A percentile compares a stretch with the other conserved stretches of the same genome.
phyloP scores from a whole-genome alignment of 2,329 filamentous ascomycete genomes.

The Scleromitrula shiraiana region DNA sequence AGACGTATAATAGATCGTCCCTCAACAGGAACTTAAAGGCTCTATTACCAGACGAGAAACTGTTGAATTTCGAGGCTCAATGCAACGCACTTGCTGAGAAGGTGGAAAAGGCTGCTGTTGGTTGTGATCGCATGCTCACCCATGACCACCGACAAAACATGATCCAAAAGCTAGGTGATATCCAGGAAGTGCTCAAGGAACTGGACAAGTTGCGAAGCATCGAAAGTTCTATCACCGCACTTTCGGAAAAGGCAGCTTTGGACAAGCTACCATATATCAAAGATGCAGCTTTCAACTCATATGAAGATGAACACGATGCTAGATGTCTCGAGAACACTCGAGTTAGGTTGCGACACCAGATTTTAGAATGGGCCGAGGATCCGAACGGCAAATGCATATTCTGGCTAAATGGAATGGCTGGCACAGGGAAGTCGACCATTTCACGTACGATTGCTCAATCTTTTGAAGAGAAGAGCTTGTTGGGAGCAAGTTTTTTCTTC shows the following conservation, averaged over 20 bases:
- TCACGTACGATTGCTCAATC: slow-evolving; percentile 29
- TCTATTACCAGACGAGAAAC: not conserved
- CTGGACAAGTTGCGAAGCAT: too few species aligned
- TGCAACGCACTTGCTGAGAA: not conserved
- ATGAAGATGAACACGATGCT: too few species aligned
- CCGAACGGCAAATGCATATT: too few species aligned
- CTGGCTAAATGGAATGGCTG: slow-evolving; percentile 33
- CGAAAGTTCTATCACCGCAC: too few species aligned
- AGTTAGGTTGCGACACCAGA: too few species aligned
- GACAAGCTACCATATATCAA: too few species aligned
- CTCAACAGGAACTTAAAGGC: not conserved
- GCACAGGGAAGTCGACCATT: slow-evolving; percentile 32
- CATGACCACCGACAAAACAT: not conserved
- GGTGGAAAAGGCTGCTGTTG: not conserved
- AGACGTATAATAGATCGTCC: not conserved
- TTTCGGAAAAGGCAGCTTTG: too few species aligned
- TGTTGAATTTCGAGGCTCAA: not conserved
- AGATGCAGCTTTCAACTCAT: too few species aligned
- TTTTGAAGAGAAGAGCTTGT: slow-evolving; percentile 12
- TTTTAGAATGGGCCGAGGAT: too few species aligned
- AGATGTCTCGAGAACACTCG: too few species aligned
- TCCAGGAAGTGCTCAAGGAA: not conserved
- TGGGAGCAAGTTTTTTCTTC: slow-evolving; percentile 30
- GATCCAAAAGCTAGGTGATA: not conserved
- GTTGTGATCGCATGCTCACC: not conserved